Percentiles rank a stretch among this genome's conserved stretches.
These are phyloP conservation scores for Allium fistulosum DNA, from an alignment of 106 monocot genomes.

Conservation along the genomic window DNA sequence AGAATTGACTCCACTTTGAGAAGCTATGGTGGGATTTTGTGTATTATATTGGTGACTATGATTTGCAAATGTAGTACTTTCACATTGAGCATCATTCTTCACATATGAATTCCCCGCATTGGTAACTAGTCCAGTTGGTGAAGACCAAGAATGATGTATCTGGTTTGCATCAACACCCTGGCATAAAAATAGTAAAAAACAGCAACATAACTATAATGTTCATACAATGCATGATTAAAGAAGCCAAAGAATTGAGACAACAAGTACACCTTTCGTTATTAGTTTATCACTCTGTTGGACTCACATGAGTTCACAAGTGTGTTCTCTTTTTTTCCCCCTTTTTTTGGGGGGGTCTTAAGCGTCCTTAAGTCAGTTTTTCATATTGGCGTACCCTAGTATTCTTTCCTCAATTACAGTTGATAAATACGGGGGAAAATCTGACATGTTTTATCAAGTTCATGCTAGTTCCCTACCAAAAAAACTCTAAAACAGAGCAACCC, in stretches of 20 bases:
- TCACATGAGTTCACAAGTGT: neutral
- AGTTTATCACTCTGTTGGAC: neutral
- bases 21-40: slow-evolving; percentile 27
- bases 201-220: no score
- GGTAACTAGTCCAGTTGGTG: slow-evolving; percentile 25
- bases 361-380: no score
- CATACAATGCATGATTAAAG: no score
- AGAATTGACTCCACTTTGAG: slow-evolving; percentile 19
- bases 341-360: no score
- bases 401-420: no score
- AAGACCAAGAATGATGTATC: slow-evolving; percentile 43
- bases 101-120: slow-evolving; percentile 37
- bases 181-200: slow-evolving; percentile 8
- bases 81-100: slow-evolving; percentile 16
- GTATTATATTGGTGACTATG: slow-evolving; percentile 54
- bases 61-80: slow-evolving; percentile 37
- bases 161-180: slow-evolving; percentile 24
- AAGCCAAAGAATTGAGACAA: no score
- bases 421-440: no score
- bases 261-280: neutral
- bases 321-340: no score
- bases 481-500: no score
- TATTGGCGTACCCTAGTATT: no score
- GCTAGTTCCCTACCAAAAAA: no score
- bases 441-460: no score